Percentiles rank a stretch among this genome's conserved stretches.
These are phyloP conservation scores for Macrocystidia cucumis DNA, from an alignment of 1,284 basidiomycete species.

Conservation along the genomic window DNA sequence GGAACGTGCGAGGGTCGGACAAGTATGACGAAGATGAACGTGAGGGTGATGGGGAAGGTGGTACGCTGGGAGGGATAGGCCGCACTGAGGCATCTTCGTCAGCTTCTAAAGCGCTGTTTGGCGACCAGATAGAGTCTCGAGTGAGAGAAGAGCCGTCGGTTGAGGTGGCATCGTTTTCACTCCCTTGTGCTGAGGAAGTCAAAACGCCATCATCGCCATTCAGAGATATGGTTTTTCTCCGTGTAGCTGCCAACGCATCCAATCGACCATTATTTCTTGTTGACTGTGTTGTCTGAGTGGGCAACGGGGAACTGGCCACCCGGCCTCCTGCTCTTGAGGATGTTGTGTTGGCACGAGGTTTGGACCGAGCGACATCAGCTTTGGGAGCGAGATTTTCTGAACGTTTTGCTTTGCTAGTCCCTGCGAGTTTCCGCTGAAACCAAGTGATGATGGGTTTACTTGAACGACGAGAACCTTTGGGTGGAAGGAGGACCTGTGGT, in stretches of 20 bases:
- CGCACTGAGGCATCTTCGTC: slow-evolving; percentile 88
- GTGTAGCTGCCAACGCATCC: slow-evolving; percentile 26
- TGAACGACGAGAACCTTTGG: slow-evolving; percentile 50
- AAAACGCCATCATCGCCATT: slow-evolving; percentile 45
- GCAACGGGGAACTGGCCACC: slow-evolving; percentile 32
- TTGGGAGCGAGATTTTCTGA: slow-evolving; percentile 23
- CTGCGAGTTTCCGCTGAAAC: slow-evolving; percentile 82
- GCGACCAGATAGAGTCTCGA: slow-evolving; percentile 69
- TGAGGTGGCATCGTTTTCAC: slow-evolving; percentile 40
- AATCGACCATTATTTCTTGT: slow-evolving; percentile 26
- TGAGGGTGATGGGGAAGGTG: slow-evolving; percentile 78
- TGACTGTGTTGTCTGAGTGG: slow-evolving; percentile 19
- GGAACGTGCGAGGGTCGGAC: slow-evolving; percentile 72
- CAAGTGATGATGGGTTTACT: slow-evolving; percentile 88
- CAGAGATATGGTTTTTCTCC: slow-evolving; percentile 55
- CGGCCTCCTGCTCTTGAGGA: slow-evolving; percentile 23
- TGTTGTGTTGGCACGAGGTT: slow-evolving; percentile 18
- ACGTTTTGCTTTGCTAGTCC: slow-evolving; percentile 41
- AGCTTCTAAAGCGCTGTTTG: slow-evolving; percentile 64
- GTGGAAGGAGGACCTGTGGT: slow-evolving; percentile 22
- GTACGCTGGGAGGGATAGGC: slow-evolving; percentile 78
- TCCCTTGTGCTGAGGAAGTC: slow-evolving; percentile 21
- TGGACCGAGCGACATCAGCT: slow-evolving; percentile 17
- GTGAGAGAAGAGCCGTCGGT: slow-evolving; percentile 47
- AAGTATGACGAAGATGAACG: slow-evolving; percentile 74